Evolutionary conservation across 441 rosid species (phyloP), one percentile per base, ranked within the genome.

Genomic region (Mallotus repandus): DNA sequence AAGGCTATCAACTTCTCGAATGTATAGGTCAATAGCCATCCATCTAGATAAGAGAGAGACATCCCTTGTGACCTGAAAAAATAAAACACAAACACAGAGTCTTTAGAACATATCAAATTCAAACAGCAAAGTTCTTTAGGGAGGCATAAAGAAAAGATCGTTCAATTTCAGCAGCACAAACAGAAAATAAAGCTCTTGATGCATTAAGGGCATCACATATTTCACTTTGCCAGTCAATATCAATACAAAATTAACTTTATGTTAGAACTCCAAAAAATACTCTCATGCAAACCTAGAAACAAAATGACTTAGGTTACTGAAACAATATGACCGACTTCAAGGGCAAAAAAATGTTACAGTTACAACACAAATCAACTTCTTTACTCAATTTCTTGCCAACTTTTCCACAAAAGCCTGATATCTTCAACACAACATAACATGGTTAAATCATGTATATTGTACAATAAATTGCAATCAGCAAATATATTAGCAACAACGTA

Each of bases 41-140:
- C 98, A 94, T 85, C 98, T 92, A 75, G 98, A 94, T 79, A 94
- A 84, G 62, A 94, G 92, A 68, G 97, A 89, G 57, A 94, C 97
- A 81, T 92, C 97, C 81, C 88, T 89, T 52, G 97, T 92, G 58
- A 94, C 97, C 98, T 94, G 92, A 80, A 85, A 83, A 63, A 83
- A 63, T 59, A 60, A 77, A 63, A 68, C 1, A 52, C 8, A 65
- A 15, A 25, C 58, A 22, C 8, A 54, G 2, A 50, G 14, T 46
- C 29, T 14, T 29, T 7, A 32, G 52, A 49, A 66, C 9, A 57
- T 45, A 9, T 4, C 55, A 53, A 16, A 52, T 15, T 43, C 32
- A 61, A 75, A 68, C 11, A 14, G 45, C 22, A 55, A 64, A 69
- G 48, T 75, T 49, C 43, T 53, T 63, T 60, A 50, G 16, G 22